Conservation (phyloP, 306 rosid genomes). For the Quercus aquifolioides region DNA sequence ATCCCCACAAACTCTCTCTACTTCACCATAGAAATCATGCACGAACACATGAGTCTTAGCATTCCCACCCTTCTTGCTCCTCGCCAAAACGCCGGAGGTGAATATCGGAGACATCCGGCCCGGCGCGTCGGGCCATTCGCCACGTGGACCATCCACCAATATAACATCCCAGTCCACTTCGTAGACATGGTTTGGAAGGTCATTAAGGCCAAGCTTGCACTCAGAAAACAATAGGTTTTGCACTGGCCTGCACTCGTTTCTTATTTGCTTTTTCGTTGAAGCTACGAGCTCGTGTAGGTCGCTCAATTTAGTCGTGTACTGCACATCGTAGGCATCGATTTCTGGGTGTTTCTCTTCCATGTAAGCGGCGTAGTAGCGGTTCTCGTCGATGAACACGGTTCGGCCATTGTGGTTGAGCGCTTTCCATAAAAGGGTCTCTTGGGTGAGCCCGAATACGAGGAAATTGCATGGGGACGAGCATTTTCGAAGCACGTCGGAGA, state of each 20-base stretch:
- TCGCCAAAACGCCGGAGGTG: constrained; percentile 82
- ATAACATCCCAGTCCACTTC: constrained; percentile 94
- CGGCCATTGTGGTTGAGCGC: constrained; percentile 87
- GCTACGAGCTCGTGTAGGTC: constrained; percentile 66
- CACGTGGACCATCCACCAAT: constrained; percentile 82
- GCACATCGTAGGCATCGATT: constrained; percentile 87
- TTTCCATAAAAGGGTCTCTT: constrained; percentile 88
- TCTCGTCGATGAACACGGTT: constrained; percentile 89
- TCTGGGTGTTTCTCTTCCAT: constrained; percentile 86
- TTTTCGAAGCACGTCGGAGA: constrained; percentile 78
- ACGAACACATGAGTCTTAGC: constrained; percentile 85
- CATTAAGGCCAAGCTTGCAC: constrained; percentile 81
- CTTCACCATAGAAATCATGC: constrained; percentile 68
- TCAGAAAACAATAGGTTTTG: constrained; percentile 87
- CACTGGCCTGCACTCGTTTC: constrained; percentile 86
- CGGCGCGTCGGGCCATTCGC: constrained; percentile 92
- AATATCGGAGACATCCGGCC: constrained; percentile 81
- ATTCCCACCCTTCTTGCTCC: constrained; percentile 89
- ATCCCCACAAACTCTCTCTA: constrained; percentile 59
- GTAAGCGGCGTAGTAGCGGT: constrained; percentile 88
- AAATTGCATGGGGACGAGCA: constrained; percentile 79
- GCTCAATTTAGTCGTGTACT: constrained; percentile 74
- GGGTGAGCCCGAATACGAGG: constrained; percentile 83
- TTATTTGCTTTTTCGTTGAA: constrained; percentile 56
- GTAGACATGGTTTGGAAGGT: constrained; percentile 89